Percentiles rank a stretch among this genome's conserved stretches.
Evolutionary conservation across 1,284 basidiomycete species (phyloP).

Genomic region (Crocinoboletus sp.): DNA sequence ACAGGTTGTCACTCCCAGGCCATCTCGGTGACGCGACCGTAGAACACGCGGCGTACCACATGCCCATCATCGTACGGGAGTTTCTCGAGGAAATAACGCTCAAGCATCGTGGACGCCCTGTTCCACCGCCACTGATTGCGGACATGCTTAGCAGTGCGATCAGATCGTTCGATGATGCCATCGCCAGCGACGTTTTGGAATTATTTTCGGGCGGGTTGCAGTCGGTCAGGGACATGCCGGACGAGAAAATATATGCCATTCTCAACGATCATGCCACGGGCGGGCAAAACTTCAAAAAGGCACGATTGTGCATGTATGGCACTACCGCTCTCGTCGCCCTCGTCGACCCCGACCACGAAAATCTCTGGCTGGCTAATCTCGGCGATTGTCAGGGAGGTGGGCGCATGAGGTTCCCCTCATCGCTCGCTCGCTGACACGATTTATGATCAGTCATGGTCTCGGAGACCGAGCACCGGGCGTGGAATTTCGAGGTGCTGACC

Average conservation of each 20-base stretch:
- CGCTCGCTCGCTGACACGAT: neutral
- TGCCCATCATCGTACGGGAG: constrained; percentile 62
- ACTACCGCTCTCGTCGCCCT: constrained; percentile 67
- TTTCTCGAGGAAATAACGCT: constrained; percentile 44
- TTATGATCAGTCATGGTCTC: constrained; percentile 47
- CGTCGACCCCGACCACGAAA: constrained; percentile 57
- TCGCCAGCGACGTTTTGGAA: constrained; percentile 57
- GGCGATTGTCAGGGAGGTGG: constrained; percentile 69
- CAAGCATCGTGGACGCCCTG: constrained; percentile 32
- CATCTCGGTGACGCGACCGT: constrained; percentile 67
- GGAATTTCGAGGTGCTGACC: constrained; percentile 53
- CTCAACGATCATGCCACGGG: constrained; percentile 59
- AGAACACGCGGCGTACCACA: constrained; percentile 59
- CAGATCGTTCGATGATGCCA: constrained; percentile 59
- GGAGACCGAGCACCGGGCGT: constrained; percentile 40
- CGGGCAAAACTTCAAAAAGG: constrained; percentile 58
- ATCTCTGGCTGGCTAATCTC: constrained; percentile 68
- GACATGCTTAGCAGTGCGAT: constrained; percentile 53
- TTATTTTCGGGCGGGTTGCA: constrained; percentile 56
- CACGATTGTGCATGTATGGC: constrained; percentile 65
- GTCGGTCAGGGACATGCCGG: constrained; percentile 44
- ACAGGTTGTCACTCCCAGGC: constrained; percentile 36
- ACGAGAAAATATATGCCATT: constrained; percentile 49
- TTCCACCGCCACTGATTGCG: constrained; percentile 45
- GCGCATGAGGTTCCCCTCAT: constrained; percentile 17